Percentiles rank a stretch among this genome's conserved stretches.
Conservation (phyloP, 1,284 basidiomycete species). For the Fistulinella cinereoalba region DNA sequence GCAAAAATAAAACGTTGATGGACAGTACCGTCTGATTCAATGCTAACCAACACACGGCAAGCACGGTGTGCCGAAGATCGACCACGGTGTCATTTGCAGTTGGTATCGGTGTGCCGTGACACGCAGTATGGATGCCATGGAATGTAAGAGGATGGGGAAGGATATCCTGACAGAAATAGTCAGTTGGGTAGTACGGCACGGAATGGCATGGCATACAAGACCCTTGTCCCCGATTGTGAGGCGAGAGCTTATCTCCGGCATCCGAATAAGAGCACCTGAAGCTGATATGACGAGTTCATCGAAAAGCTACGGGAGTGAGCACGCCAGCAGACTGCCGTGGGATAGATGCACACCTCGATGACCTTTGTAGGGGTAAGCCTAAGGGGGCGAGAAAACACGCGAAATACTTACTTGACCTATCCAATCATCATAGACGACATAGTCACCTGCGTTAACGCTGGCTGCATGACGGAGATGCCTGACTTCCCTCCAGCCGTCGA, state of each 20-base stretch:
- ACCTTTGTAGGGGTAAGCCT: conserved; percentile 36
- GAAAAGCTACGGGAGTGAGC: conserved; percentile 57
- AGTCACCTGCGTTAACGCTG: conserved; percentile 75
- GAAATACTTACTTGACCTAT: conserved; percentile 70
- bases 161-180: conserved; percentile 50
- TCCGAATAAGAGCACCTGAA: conserved; percentile 57
- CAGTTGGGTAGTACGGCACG: conserved; percentile 2
- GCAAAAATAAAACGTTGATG: not conserved
- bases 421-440: conserved; percentile 84
- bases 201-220: conserved; percentile 43
- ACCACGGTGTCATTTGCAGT: conserved; percentile 61
- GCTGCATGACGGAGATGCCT: conserved; percentile 58
- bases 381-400: conserved; percentile 4
- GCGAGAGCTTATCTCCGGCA: conserved; percentile 74
- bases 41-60: conserved; percentile 86
- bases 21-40: conserved; percentile 77
- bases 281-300: conserved; percentile 78
- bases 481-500: conserved; percentile 64
- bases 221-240: conserved; percentile 71
- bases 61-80: conserved; percentile 72
- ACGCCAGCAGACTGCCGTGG: not conserved
- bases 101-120: conserved; percentile 44
- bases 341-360: conserved; percentile 40
- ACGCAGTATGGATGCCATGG: conserved; percentile 46
- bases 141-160: conserved; percentile 53